A percentile compares a stretch with the other conserved stretches of the same genome.
Conservation (phyloP, 129 eudicot genomes). For the Arctium minus region DNA sequence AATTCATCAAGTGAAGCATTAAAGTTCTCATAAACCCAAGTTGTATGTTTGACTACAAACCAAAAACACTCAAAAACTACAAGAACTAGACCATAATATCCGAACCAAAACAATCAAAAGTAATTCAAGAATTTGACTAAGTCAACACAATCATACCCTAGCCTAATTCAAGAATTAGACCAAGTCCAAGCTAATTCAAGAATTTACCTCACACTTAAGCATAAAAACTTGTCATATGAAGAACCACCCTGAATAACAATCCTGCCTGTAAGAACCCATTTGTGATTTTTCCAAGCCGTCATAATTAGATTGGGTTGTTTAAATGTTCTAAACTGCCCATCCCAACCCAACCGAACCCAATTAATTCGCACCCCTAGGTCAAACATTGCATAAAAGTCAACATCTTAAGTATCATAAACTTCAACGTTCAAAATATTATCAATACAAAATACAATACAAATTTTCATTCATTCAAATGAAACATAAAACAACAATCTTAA, state of each 20-base stretch:
- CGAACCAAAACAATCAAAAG: background rate
- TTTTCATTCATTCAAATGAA: background rate
- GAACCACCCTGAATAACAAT: background rate
- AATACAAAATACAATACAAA: too few relatives aligned
- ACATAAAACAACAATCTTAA: background rate
- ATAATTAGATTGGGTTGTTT: background rate
- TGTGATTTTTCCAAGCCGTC: too few relatives aligned
- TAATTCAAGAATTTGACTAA: background rate
- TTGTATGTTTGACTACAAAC: background rate
- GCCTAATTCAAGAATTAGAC: background rate
- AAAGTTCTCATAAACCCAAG: background rate
- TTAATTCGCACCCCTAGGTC: background rate
- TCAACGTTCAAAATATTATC: too few relatives aligned
- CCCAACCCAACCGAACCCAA: background rate
- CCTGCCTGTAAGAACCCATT: too few relatives aligned
- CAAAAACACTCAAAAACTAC: background rate
- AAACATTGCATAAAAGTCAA: background rate
- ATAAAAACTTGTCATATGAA: background rate
- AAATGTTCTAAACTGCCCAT: background rate
- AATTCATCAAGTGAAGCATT: constrained; percentile 7
- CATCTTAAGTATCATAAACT: too few relatives aligned
- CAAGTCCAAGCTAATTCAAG: background rate
- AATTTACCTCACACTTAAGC: constrained; percentile 2
- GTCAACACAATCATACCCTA: background rate
- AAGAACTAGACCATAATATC: background rate